These are phyloP conservation scores for Oldenlandia corymbosa DNA, from an alignment of 257 asterid genomes.

Conservation along the genomic window DNA sequence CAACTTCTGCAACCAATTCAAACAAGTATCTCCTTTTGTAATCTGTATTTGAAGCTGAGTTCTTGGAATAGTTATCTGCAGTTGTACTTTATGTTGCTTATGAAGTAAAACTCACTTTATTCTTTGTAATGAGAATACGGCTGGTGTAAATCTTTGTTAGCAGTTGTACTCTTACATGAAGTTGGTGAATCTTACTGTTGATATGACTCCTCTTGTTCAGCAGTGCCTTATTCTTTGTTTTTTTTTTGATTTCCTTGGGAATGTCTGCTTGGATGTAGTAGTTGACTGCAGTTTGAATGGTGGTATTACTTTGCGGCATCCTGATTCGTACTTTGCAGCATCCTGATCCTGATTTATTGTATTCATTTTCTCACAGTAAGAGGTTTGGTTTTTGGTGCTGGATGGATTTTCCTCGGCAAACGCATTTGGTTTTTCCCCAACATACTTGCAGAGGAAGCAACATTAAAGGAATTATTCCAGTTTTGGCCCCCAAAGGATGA, in stretches of 20 bases:
- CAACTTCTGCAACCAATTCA: background rate
- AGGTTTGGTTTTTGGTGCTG: conserved; percentile 68
- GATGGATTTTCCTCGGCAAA: conserved; percentile 79
- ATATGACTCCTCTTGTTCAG: background rate
- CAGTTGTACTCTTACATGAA: background rate
- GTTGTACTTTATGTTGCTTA: background rate
- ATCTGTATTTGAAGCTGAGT: too few species aligned
- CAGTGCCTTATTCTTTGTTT: background rate
- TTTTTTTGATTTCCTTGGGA: background rate
- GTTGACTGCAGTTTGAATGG: conserved; percentile 1
- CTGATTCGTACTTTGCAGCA: background rate
- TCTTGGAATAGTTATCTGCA: background rate
- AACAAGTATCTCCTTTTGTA: too few species aligned
- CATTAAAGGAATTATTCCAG: conserved; percentile 91
- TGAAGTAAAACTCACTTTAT: background rate
- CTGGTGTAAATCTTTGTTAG: background rate
- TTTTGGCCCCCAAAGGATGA: conserved; percentile 98
- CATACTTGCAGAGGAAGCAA: conserved; percentile 99
- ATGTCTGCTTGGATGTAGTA: background rate
- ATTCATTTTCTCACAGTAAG: conserved; percentile 50
- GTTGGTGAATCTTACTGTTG: background rate
- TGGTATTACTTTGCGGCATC: background rate
- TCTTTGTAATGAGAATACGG: background rate
- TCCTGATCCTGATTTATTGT: background rate
- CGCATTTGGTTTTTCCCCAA: conserved; percentile 98